Evolutionary conservation across 345 rosid species (phyloP).

Genomic region (Euphorbia pulcherrima): DNA sequence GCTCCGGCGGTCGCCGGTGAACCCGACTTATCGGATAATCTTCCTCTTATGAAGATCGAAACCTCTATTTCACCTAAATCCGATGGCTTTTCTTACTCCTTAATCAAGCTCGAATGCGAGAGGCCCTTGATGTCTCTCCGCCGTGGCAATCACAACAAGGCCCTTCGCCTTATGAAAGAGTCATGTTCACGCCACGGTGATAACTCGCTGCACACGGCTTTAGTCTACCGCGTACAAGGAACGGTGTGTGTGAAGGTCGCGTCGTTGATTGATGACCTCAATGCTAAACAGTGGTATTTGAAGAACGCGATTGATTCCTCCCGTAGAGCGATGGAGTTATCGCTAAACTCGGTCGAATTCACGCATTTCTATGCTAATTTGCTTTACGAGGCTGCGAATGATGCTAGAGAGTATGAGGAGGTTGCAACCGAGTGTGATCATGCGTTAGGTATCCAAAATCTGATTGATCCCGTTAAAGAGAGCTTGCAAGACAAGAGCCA

Average conservation of each 20-base stretch:
- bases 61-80: constrained; percentile 24
- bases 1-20: constrained; percentile 28
- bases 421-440: constrained; percentile 79
- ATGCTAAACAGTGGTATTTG: constrained; percentile 61
- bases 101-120: constrained; percentile 73
- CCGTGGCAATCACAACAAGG: constrained; percentile 81
- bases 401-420: constrained; percentile 77
- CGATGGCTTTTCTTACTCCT: constrained; percentile 31
- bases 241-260: constrained; percentile 72
- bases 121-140: constrained; percentile 73
- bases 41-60: constrained; percentile 35
- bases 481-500: constrained; percentile 80
- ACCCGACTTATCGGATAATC: constrained; percentile 10
- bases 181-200: constrained; percentile 47
- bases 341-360: constrained; percentile 76
- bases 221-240: constrained; percentile 75
- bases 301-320: constrained; percentile 74
- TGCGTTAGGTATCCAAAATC: constrained; percentile 65
- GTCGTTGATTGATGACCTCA: constrained; percentile 65
- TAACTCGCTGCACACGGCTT: constrained; percentile 45
- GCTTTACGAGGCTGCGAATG: constrained; percentile 74
- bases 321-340: constrained; percentile 60
- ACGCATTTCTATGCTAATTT: constrained; percentile 80
- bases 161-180: constrained; percentile 84
- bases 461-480: constrained; percentile 86